Base-by-base conservation (phyloP, 2,329 filamentous ascomycete species). In the Phaeosphaeria sp. region DNA sequence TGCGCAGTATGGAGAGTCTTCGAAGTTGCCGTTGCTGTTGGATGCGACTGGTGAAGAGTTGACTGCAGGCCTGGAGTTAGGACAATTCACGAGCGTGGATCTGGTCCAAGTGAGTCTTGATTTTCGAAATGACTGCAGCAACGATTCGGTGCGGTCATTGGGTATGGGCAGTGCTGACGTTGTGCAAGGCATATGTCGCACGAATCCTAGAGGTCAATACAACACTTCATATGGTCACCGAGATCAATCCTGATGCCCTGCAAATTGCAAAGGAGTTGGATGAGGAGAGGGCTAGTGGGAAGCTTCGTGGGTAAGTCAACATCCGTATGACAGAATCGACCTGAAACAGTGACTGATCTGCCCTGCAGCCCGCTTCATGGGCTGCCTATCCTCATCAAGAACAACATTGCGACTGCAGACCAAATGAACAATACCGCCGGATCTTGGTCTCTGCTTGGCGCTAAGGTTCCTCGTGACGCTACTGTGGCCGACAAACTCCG, bases 341-440 rank as follows among this genome's bases (percentile, higher is more conserved):
- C 6, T 25, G 9, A 21, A 36, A 17, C 20, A 40, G 13, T 24
- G 22, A 53, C 13, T 40, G 47, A 20, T 40, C 2, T 22, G 11
- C 22, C 3, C 13, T 18, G 1, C 50, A 81, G 83, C 0, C 85
- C 86, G 2, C 78, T 89, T 0, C 87, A 90, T 68, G 88, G 88
- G 6, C 81, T 90, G 3, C 88, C 88, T 0, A 83, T 90, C 22
- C 74, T 90, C 5, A 80, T 90, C 75, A 91, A 91, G 72, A 85
- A 89, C 74, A 89, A 88, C 68, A 89, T 91, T 49, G 87, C 84
- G 15, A 90, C 87, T 0, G 71, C 76, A 2, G 87, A 90, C 67
- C 72, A 79, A 57, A 87, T 89, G 86, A 83, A 87, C 66, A 89
- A 86, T 60, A 87, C 85, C 1, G 80, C 87, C 2, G 89, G 89